phyloP scores from a whole-genome alignment of 306 rosid genomes.

The Cajanus cajan region DNA sequence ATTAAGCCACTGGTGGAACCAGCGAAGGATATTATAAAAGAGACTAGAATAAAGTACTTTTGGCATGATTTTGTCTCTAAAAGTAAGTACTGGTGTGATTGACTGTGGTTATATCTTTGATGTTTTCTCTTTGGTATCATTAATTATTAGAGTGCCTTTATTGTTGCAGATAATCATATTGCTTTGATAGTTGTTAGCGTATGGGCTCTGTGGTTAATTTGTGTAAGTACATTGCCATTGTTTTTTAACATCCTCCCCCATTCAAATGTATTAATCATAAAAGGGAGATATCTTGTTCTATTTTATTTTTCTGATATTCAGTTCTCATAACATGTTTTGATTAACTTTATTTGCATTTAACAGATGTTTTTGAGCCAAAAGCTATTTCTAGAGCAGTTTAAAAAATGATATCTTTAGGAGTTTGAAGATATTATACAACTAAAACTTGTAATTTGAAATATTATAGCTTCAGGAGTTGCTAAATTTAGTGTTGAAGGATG shows the following conservation, averaged over 20 bases:
- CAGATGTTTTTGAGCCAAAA: not conserved
- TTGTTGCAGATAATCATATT: constrained; percentile 79
- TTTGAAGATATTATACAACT: not conserved
- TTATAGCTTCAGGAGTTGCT: too few species aligned
- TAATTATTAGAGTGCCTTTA: constrained; percentile 11
- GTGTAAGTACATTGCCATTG: constrained; percentile 53
- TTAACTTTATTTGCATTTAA: not conserved
- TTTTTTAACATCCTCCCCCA: not conserved
- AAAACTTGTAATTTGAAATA: not conserved
- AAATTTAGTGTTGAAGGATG: not conserved
- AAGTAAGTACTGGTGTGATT: constrained; percentile 49
- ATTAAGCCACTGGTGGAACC: too few species aligned
- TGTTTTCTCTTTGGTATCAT: constrained; percentile 8
- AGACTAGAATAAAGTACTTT: too few species aligned
- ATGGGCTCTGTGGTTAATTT: constrained; percentile 80
- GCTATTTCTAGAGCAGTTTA: not conserved
- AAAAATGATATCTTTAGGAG: not conserved
- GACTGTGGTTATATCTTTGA: not conserved
- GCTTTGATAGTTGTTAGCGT: constrained; percentile 63
- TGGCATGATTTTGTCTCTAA: too few species aligned
- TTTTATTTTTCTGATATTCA: not conserved
- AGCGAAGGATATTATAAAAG: too few species aligned
- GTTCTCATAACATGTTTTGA: not conserved
- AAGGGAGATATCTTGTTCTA: not conserved
- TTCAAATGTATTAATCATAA: not conserved